Evolutionary conservation across 1,284 basidiomycete species (phyloP).

Genomic region (Baeospora myosura): DNA sequence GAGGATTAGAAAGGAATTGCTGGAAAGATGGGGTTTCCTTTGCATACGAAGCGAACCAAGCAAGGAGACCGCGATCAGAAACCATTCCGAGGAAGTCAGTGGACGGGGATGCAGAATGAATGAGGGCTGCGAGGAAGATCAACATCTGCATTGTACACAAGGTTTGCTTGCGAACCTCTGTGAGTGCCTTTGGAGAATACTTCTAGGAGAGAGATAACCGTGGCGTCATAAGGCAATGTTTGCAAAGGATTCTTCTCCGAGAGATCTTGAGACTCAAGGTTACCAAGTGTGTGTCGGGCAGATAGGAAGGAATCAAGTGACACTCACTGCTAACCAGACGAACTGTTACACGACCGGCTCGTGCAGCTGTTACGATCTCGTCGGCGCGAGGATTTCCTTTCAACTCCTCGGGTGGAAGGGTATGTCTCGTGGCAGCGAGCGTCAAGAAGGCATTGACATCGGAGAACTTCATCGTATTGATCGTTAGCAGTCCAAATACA

Average conservation of each 20-base stretch:
- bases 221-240: slow-evolving; percentile 53
- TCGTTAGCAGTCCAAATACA: neutral
- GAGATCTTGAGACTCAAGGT: slow-evolving; percentile 46
- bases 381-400: slow-evolving; percentile 50
- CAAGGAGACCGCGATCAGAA: slow-evolving; percentile 53
- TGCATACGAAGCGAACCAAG: slow-evolving; percentile 55
- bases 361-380: slow-evolving; percentile 65
- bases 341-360: slow-evolving; percentile 63
- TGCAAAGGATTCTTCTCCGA: slow-evolving; percentile 76
- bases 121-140: slow-evolving; percentile 34
- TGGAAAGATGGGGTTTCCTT: slow-evolving; percentile 40
- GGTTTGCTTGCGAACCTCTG: slow-evolving; percentile 37
- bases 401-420: slow-evolving; percentile 50
- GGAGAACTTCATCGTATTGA: slow-evolving; percentile 44
- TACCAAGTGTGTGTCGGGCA: neutral
- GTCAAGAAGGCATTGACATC: slow-evolving; percentile 79
- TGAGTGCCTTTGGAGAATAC: slow-evolving; percentile 65
- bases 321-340: slow-evolving; percentile 68
- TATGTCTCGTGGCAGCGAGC: slow-evolving; percentile 69
- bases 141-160: neutral
- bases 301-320: neutral
- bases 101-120: slow-evolving; percentile 33
- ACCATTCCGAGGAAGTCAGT: slow-evolving; percentile 47
- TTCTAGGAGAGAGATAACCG: slow-evolving; percentile 52
- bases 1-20: slow-evolving; percentile 48